Conservation (phyloP, 73 alveolate genomes). For the Effrenium voratum region DNA sequence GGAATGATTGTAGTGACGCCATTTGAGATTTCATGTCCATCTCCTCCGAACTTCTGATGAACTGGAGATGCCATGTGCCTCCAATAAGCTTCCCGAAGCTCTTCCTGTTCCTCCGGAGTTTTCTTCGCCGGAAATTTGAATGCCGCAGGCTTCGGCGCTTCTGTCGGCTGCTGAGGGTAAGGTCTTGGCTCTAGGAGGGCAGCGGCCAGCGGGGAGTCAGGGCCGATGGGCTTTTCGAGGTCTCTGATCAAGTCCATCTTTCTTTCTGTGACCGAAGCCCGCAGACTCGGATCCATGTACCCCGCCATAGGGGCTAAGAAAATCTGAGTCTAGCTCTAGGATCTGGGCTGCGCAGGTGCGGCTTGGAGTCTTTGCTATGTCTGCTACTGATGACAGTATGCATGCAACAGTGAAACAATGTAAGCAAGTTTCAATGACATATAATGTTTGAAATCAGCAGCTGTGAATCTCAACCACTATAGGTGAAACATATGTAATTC, state of each 20-base stretch:
- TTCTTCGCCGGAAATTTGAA: neutral
- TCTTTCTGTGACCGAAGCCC: neutral
- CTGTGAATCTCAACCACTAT: too few species aligned
- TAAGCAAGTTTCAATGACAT: too few species aligned
- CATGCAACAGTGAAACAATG: too few species aligned
- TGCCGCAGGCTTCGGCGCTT: conserved; percentile 16
- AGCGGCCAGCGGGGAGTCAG: neutral
- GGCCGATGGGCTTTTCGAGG: neutral
- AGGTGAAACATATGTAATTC: too few species aligned
- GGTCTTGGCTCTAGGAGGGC: conserved; percentile 4
- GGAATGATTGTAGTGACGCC: conserved; percentile 15
- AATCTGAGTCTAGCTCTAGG: too few species aligned
- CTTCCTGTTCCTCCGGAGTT: neutral
- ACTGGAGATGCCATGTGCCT: conserved; percentile 28
- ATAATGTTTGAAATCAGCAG: too few species aligned
- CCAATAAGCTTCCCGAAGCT: conserved; percentile 5
- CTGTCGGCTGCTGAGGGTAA: neutral
- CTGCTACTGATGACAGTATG: too few species aligned
- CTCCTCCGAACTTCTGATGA: neutral
- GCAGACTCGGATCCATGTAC: neutral
- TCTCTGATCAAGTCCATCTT: neutral
- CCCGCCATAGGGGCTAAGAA: too few species aligned
- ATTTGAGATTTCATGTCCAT: neutral
- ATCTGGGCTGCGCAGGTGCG: too few species aligned
- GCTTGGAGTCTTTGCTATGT: too few species aligned